These are phyloP conservation scores for Cercospora canescens DNA, from an alignment of 2,329 filamentous ascomycete genomes.

Conservation along the genomic window DNA sequence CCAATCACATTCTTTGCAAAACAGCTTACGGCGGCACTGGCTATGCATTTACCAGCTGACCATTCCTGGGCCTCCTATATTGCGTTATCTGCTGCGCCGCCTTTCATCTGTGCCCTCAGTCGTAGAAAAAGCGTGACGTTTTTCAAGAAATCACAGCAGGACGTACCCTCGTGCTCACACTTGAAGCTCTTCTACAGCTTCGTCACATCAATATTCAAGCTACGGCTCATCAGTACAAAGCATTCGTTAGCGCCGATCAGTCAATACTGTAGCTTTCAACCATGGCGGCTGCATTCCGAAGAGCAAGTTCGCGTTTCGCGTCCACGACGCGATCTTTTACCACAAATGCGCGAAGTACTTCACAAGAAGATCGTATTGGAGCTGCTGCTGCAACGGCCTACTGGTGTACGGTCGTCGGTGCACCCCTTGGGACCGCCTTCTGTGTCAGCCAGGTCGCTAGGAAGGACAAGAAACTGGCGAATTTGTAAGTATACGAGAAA, in stretches of 20 bases:
- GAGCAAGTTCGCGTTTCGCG: background rate
- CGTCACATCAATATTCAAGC: background rate
- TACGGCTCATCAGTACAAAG: background rate
- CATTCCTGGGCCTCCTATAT: background rate
- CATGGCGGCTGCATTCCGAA: background rate
- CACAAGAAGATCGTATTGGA: constrained; percentile 29
- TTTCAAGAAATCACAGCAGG: background rate
- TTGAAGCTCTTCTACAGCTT: background rate
- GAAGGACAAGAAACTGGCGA: constrained; percentile 34
- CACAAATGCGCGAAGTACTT: constrained; percentile 22
- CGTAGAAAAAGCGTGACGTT: background rate
- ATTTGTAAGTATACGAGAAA: constrained; percentile 28
- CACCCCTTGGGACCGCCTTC: constrained; percentile 37
- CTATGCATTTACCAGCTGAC: background rate
- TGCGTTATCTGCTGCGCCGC: background rate
- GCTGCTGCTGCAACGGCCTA: constrained; percentile 33
- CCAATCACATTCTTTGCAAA: background rate
- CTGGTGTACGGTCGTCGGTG: constrained; percentile 37
- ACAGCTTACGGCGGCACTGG: background rate
- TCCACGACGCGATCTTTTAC: constrained; percentile 25
- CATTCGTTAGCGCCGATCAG: background rate
- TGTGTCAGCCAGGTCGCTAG: constrained; percentile 33
- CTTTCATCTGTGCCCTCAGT: background rate
- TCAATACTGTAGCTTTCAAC: background rate
- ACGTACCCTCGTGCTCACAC: background rate